Base-by-base conservation (phyloP, 495 filamentous ascomycete genomes). In the Penicillium tannophilum region DNA sequence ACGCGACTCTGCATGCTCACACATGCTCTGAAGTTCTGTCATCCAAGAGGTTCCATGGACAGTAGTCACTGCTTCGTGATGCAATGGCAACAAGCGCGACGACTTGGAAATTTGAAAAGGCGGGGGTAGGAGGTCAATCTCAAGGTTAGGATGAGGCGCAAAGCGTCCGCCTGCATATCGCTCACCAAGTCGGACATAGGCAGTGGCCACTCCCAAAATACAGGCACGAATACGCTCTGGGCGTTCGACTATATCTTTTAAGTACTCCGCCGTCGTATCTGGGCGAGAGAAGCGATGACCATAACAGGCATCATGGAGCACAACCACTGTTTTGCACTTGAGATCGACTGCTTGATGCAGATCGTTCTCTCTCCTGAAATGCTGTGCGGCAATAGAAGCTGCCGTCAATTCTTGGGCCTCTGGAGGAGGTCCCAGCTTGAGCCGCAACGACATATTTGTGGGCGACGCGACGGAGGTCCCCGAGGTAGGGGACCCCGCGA, bases 291-390 rank as follows among this genome's bases (percentile, higher is more conserved):
- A 98, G 1, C 90, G 86, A 71, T 98, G 94, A 11, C 91, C 92
- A 63, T 97, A 98, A 75, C 93, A 96, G 51, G 88, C 86, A 71
- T 98, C 95, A 57, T 98, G 90, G 4, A 98, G 67, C 31, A 98
- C 82, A 10, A 96, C 92, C 2, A 93, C 71, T 0, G 90, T 91
- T 63, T 90, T 86, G 23, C 88, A 74, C 10, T 72, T 64, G 11
- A 80, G 65, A 42, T 82, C 77, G 8, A 72, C 70, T 24, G 76
- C 72, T 45, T 86, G 79, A 61, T 93, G 88, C 16, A 81, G 61
- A 4, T 82, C 80, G 1, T 94, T 68, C 66, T 96, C 91, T 60
- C 80, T 83, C 50, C 79, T 74, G 69, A 97, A 89, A 67, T 88
- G 82, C 2, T 82, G 82, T 16, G 75, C 82, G 2, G 92, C 92